Base-by-base conservation (phyloP, 2,329 filamentous ascomycete genomes). In the Hypoxylon sp. region DNA sequence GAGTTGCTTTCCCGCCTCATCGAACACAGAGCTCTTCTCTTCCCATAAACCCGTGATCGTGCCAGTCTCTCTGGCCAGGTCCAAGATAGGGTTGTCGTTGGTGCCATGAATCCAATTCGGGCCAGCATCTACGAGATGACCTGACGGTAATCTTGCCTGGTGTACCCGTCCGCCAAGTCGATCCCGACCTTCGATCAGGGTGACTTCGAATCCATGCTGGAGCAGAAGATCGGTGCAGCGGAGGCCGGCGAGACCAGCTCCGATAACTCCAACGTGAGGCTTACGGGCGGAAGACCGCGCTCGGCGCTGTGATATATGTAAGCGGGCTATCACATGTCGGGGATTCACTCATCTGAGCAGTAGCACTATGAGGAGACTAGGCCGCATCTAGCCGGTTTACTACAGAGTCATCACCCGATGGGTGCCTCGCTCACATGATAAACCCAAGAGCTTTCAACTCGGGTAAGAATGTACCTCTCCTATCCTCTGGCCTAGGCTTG, bases 31-130 rank as follows among this genome's bases (percentile, higher is more conserved):
- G 20, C 84, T 81, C 3, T 76, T 77, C 5, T 79, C 78, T 42
- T 87, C 84, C 75, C 78, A 80, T 52, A 69, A 75, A 10, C 78
- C 76, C 1, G 78, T 70, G 0, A 72, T 67, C 0, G 83, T 90
- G 1, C 78, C 75, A 0, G 87, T 90, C 60, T 83, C 76, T 63
- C 81, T 82, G 10, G 87, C 88, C 15, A 92, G 76, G 38, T 88
- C 84, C 33, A 88, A 72, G 13, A 91, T 89, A 0, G 89, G 87
- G 67, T 92, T 92, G 60, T 87, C 79, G 0, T 83, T 77, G 4
- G 87, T 90, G 27, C 89, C 89, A 58, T 92, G 89, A 48, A 92
- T 90, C 89, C 89, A 92, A 67, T 92, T 92, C n/a, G 89, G 87
- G 0, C 89, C 89, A 26, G 83, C 72, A 63, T 87, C 84, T n/a